Evolutionary conservation across 2,329 filamentous ascomycete species (phyloP).

Genomic region (Aspergillus eucalypticola): DNA sequence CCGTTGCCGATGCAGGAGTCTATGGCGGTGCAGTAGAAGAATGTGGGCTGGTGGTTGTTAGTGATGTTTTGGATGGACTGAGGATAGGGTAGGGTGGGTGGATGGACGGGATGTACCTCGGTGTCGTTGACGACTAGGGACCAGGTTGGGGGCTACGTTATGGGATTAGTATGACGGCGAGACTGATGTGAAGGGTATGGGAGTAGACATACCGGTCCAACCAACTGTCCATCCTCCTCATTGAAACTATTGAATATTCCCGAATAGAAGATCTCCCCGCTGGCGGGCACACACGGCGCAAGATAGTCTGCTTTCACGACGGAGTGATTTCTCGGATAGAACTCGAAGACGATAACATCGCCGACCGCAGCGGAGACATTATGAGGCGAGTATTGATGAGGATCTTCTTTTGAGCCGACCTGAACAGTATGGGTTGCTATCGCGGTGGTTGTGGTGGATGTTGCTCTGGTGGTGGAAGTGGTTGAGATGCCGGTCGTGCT

Average conservation of each 20-base stretch:
- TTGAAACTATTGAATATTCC: conserved; percentile 48
- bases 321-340: conserved; percentile 65
- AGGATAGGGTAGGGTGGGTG: neutral
- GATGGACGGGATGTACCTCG: conserved; percentile 31
- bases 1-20: conserved; percentile 64
- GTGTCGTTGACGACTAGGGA: conserved; percentile 59
- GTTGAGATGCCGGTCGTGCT: neutral
- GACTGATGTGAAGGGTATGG: no score
- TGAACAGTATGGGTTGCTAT: conserved; percentile 34
- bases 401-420: conserved; percentile 34
- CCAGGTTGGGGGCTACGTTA: conserved; percentile 38
- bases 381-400: conserved; percentile 34
- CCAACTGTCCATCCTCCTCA: conserved; percentile 47
- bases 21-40: conserved; percentile 69
- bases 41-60: conserved; percentile 52
- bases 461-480: conserved; percentile 7
- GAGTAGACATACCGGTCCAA: conserved; percentile 30
- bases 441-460: conserved; percentile 18
- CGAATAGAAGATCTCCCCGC: conserved; percentile 30
- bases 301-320: conserved; percentile 62
- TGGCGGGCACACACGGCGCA: conserved; percentile 63
- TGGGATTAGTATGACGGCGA: neutral
- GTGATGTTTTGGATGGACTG: neutral
- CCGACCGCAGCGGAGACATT: conserved; percentile 33
- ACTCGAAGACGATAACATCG: conserved; percentile 54